Evolutionary conservation across 1,284 basidiomycete genomes (phyloP), one percentile per base, ranked within the genome.

Genomic region (Peniophora sp.): DNA sequence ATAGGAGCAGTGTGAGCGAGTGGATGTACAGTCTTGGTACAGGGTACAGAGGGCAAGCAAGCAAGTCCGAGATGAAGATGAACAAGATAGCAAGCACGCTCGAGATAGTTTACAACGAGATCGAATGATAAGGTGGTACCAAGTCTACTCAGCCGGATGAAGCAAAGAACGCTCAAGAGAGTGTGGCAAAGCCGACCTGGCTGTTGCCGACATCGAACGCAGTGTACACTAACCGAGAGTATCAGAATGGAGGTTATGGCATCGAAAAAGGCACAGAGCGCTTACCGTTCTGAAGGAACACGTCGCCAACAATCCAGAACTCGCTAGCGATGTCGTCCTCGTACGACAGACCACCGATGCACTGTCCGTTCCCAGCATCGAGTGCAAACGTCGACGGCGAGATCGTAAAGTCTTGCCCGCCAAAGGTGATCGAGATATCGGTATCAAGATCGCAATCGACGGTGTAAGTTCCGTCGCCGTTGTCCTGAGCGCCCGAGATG

Each of bases 271-370:
- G 27, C 27, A 12, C 5, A 6, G 27, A 32, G 6, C 27, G 27
- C 27, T 32, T 32, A 32, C 27, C 55, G 32, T 59, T 57, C 50
- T 50, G 55, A 49, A 63, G 47, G 53, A 62, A 65, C 47, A 56
- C 54, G 47, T 65, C 63, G 2, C 65, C 64, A 10, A 67, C 52
- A 32, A 67, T 52, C 63, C 62, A 67, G 51, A 64, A 58, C 3
- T 32, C 54, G 51, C 47, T 10, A 14, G 20, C 9, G 36, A 49
- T 38, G 44, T 25, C n/a, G 23, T 45, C 44, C 27, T 54, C 57
- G 11, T 53, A 20, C 2, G 52, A 54, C 6, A 52, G 62, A 24
- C 60, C 54, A 23, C 63, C 64, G 11, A 59, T 20, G 25, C 49
- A 54, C 1, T 56, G 56, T 16, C 48, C 45, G n/a, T 10, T 45